These are phyloP conservation scores for Neofusicoccum ribis DNA, from an alignment of 2,329 filamentous ascomycete genomes.

Conservation along the genomic window DNA sequence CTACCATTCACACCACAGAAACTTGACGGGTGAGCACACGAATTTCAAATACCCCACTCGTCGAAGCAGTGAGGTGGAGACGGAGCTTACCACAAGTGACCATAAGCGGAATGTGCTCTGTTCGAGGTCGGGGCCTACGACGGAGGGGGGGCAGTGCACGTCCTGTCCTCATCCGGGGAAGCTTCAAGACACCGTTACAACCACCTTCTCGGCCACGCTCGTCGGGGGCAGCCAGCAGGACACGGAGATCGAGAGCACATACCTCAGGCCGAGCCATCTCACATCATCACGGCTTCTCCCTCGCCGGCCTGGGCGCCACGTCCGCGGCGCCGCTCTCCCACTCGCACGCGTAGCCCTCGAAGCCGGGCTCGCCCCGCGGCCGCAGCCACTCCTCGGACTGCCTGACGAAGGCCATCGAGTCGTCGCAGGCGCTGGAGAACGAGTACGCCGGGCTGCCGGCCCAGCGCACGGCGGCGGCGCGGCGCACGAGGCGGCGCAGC, in stretches of 20 bases:
- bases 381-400: constrained; percentile 3
- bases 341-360: not conserved
- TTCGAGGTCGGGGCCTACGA: not conserved
- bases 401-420: not conserved
- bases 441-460: constrained; percentile 5
- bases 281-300: not conserved
- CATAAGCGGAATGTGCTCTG: not conserved
- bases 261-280: no score
- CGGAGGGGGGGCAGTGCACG: not conserved
- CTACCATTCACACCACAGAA: not conserved
- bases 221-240: no score
- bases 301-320: not conserved
- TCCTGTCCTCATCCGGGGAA: not conserved
- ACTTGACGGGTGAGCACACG: not conserved
- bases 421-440: constrained; percentile 5
- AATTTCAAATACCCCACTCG: not conserved
- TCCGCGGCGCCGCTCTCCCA: not conserved
- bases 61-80: not conserved
- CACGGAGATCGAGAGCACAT: no score
- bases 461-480: not conserved
- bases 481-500: not conserved
- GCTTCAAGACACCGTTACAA: not conserved
- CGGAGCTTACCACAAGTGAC: not conserved
- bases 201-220: not conserved
- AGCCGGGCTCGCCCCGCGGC: not conserved